Conservation (phyloP, 352 stramenopile genomes). For the Pythium dissimile region DNA sequence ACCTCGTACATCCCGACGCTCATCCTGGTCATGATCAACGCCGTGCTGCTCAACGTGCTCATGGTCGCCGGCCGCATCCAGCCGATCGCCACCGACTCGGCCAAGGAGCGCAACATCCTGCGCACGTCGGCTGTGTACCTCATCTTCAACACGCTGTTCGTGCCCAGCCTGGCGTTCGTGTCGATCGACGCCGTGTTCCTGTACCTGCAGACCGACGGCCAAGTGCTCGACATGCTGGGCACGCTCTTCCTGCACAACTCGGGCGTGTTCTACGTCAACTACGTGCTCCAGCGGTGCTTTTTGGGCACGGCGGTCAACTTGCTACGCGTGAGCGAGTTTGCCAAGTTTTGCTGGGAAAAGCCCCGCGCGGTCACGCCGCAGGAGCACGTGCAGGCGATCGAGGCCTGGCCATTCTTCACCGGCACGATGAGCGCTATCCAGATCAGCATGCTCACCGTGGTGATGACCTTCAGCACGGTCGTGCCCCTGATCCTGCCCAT, state of each 20-base stretch:
- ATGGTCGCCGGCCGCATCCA: slow-evolving; percentile 80
- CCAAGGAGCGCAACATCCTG: slow-evolving; percentile 80
- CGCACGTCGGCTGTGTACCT: slow-evolving; percentile 76
- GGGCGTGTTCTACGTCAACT: slow-evolving; percentile 88
- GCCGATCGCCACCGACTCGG: slow-evolving; percentile 79
- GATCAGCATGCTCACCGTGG: slow-evolving; percentile 80
- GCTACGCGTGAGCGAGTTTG: slow-evolving; percentile 71
- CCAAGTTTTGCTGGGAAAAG: slow-evolving; percentile 80
- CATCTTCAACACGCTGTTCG: slow-evolving; percentile 88
- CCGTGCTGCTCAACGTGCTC: slow-evolving; percentile 80
- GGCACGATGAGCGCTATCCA: slow-evolving; percentile 80
- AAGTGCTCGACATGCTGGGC: slow-evolving; percentile 77
- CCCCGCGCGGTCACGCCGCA: slow-evolving; percentile 66
- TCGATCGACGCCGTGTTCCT: slow-evolving; percentile 82
- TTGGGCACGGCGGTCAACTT: slow-evolving; percentile 72
- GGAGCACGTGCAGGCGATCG: slow-evolving; percentile 68
- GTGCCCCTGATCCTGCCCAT: slow-evolving; percentile 81
- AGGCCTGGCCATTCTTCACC: slow-evolving; percentile 80
- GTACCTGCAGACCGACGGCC: slow-evolving; percentile 68
- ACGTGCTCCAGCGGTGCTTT: slow-evolving; percentile 82
- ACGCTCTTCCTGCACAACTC: slow-evolving; percentile 87
- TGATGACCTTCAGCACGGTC: slow-evolving; percentile 84
- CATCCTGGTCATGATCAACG: slow-evolving; percentile 88
- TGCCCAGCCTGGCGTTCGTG: slow-evolving; percentile 81
- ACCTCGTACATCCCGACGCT: slow-evolving; percentile 75